Percentiles rank a stretch among this genome's conserved stretches.
These are phyloP conservation scores for Amphibolis antarctica DNA, from an alignment of 106 monocot species.

Conservation along the genomic window DNA sequence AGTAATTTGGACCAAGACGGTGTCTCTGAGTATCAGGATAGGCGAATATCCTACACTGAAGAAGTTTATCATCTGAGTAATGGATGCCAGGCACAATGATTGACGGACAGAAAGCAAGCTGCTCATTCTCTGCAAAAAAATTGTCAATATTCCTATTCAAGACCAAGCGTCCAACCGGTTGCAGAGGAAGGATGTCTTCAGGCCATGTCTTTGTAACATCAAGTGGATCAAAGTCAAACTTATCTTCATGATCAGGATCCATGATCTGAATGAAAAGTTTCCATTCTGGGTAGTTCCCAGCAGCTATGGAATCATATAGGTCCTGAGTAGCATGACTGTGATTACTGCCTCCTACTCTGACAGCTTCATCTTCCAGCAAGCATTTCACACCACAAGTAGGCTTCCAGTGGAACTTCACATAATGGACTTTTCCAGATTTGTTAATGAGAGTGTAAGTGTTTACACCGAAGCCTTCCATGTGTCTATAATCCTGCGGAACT, in stretches of 20 bases:
- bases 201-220: slow-evolving; percentile 91
- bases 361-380: slow-evolving; percentile 56
- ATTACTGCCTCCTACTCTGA: slow-evolving; percentile 55
- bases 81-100: slow-evolving; percentile 67
- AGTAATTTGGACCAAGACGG: slow-evolving; percentile 65
- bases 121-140: slow-evolving; percentile 73
- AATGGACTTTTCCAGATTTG: slow-evolving; percentile 46
- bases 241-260: slow-evolving; percentile 61
- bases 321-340: slow-evolving; percentile 85
- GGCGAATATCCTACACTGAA: slow-evolving; percentile 64
- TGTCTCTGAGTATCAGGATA: slow-evolving; percentile 79
- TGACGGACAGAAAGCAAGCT: slow-evolving; percentile 78
- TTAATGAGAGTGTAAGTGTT: slow-evolving; percentile 64
- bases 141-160: slow-evolving; percentile 76
- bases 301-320: slow-evolving; percentile 57
- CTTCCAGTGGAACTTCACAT: slow-evolving; percentile 80
- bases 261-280: slow-evolving; percentile 70
- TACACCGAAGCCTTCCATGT: slow-evolving; percentile 83
- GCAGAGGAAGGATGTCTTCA: slow-evolving; percentile 64
- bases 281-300: slow-evolving; percentile 77
- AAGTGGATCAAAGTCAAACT: slow-evolving; percentile 72
- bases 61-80: slow-evolving; percentile 78
- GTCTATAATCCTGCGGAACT: slow-evolving; percentile 52
- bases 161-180: slow-evolving; percentile 67
- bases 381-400: slow-evolving; percentile 72